Evolutionary conservation across 768 basidiomycete species (phyloP).

Genomic region (Suillus subaureus): DNA sequence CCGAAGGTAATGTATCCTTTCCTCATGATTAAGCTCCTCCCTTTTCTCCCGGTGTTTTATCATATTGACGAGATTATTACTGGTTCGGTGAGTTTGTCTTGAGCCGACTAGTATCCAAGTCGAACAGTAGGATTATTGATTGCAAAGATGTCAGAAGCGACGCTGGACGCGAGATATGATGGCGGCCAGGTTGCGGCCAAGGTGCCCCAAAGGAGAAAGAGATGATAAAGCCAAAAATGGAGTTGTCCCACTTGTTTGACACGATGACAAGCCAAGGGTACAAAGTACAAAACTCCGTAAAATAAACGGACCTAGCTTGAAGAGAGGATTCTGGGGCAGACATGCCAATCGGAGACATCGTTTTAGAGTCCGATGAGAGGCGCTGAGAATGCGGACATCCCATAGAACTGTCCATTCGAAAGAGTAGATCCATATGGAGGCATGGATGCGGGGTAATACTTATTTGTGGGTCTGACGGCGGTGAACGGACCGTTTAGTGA

Average conservation of each 20-base stretch:
- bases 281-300: background rate
- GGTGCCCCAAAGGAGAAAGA: background rate
- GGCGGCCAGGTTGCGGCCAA: background rate
- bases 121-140: background rate
- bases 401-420: slow-evolving; percentile 3
- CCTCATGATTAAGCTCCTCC: background rate
- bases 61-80: background rate
- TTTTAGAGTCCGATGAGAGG: background rate
- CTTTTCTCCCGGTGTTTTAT: background rate
- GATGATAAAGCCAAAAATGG: background rate
- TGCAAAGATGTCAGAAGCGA: background rate
- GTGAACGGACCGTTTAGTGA: background rate
- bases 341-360: slow-evolving; percentile 2
- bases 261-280: background rate
- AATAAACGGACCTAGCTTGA: background rate
- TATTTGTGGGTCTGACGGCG: slow-evolving; percentile 1
- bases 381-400: background rate
- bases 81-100: background rate
- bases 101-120: background rate
- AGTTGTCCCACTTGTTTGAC: background rate
- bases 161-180: background rate
- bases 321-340: background rate
- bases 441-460: background rate
- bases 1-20: background rate
- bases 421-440: background rate